A percentile compares a stretch with the other conserved stretches of the same genome.
Evolutionary conservation across 495 filamentous ascomycete genomes (phyloP).

Genomic region (Neurospora sublineolata): DNA sequence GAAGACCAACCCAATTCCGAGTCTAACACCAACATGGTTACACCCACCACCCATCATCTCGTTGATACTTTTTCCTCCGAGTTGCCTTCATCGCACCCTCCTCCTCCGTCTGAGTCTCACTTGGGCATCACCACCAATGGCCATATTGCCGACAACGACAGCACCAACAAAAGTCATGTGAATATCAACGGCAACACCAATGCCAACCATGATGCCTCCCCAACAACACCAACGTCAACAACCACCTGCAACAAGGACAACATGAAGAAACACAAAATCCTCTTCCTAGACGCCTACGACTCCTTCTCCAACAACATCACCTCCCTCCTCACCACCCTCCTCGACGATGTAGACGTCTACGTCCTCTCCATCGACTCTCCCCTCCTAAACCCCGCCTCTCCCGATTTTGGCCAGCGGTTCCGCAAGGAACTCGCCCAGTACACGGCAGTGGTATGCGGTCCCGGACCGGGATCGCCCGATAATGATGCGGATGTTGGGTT

Average conservation of each 20-base stretch:
- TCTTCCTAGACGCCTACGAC: conserved; percentile 90
- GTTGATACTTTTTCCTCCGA: conserved; percentile 10
- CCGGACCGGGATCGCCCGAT: conserved; percentile 60
- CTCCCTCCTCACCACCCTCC: conserved; percentile 54
- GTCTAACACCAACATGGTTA: neutral
- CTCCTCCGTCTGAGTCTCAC: neutral
- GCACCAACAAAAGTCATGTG: neutral
- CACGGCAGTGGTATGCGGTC: conserved; percentile 69
- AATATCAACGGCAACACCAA: neutral
- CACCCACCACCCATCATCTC: conserved; percentile 14
- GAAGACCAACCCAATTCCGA: neutral
- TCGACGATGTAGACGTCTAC: conserved; percentile 50
- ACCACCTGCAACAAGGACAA: neutral
- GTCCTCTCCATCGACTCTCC: conserved; percentile 60
- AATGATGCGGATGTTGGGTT: conserved; percentile 60
- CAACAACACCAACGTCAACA: neutral
- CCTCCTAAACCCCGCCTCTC: conserved; percentile 13
- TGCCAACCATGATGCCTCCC: neutral
- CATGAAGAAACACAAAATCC: conserved; percentile 27
- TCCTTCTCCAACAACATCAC: conserved; percentile 94
- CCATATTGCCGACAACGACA: too few relatives aligned
- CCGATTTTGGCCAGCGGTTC: conserved; percentile 10
- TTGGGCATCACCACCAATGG: too few relatives aligned
- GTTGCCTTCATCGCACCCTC: neutral
- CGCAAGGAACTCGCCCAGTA: conserved; percentile 44